These are phyloP conservation scores for Scleromitrula shiraiana DNA, from an alignment of 2,329 filamentous ascomycete species.

Conservation along the genomic window DNA sequence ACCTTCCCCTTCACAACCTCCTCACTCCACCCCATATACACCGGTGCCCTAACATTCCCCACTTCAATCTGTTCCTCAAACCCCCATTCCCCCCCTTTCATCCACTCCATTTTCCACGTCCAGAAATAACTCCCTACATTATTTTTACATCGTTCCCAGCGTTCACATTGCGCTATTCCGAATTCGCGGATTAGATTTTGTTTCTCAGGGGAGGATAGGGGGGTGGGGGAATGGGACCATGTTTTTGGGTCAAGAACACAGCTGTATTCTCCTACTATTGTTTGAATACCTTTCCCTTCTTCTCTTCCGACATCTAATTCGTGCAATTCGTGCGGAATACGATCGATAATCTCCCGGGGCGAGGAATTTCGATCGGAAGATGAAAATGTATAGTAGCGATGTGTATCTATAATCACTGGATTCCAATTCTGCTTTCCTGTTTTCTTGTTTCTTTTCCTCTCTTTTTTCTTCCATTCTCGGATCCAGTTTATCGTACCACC, in stretches of 20 bases:
- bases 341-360: slow-evolving; percentile 43
- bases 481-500: slow-evolving; percentile 37
- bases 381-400: slow-evolving; percentile 51
- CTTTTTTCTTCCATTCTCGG: slow-evolving; percentile 27
- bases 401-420: slow-evolving; percentile 49
- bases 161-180: slow-evolving; percentile 39
- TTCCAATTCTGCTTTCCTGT: slow-evolving; percentile 25
- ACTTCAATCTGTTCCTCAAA: slow-evolving; percentile 44
- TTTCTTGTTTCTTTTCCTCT: neutral
- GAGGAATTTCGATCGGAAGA: slow-evolving; percentile 42
- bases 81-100: slow-evolving; percentile 54
- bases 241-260: slow-evolving; percentile 45
- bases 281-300: slow-evolving; percentile 36
- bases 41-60: slow-evolving; percentile 35
- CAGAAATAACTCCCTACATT: slow-evolving; percentile 49
- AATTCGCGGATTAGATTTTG: slow-evolving; percentile 38
- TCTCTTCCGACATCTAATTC: slow-evolving; percentile 36
- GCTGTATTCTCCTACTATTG: slow-evolving; percentile 50
- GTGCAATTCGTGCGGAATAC: slow-evolving; percentile 36
- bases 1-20: slow-evolving; percentile 33
- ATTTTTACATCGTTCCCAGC: slow-evolving; percentile 38
- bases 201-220: slow-evolving; percentile 18
- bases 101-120: slow-evolving; percentile 53
- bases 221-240: slow-evolving; percentile 33
- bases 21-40: slow-evolving; percentile 31